Evolutionary conservation across 495 filamentous ascomycete genomes (phyloP).

Genomic region (Penicillium coffeae): DNA sequence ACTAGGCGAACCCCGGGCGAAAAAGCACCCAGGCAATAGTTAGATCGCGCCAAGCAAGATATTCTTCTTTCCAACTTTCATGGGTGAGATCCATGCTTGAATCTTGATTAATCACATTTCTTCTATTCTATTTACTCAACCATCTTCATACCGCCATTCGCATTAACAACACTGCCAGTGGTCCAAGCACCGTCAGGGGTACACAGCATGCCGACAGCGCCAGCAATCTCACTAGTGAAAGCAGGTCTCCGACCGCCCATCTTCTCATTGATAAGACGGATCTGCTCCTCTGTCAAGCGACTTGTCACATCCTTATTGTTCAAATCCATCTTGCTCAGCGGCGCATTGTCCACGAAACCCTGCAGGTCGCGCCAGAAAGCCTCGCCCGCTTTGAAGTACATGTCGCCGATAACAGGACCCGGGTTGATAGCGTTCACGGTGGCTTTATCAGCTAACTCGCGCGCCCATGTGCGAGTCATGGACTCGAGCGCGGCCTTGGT

Average conservation of each 20-base stretch:
- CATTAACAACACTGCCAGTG: constrained; percentile 81
- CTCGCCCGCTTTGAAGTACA: constrained; percentile 55
- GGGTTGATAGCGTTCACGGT: constrained; percentile 91
- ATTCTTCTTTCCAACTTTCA: no score
- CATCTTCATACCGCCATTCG: constrained; percentile 74
- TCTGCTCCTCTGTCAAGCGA: constrained; percentile 57
- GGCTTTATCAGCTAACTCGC: constrained; percentile 70
- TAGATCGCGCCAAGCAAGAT: no score
- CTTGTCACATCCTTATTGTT: constrained; percentile 39
- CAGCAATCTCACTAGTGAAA: constrained; percentile 74
- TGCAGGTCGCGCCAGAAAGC: constrained; percentile 54
- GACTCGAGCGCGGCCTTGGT: constrained; percentile 86
- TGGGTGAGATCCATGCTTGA: no score
- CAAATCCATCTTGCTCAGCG: constrained; percentile 49
- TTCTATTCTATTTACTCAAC: constrained; percentile 6
- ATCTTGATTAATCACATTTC: no score
- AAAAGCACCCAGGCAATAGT: no score
- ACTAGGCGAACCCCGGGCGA: no score
- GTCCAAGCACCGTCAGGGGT: constrained; percentile 69
- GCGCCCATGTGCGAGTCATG: constrained; percentile 88
- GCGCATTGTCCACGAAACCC: constrained; percentile 64
- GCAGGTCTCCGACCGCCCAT: constrained; percentile 66
- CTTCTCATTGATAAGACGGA: constrained; percentile 52
- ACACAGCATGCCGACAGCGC: constrained; percentile 81
- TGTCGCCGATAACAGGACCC: constrained; percentile 80